These are phyloP conservation scores for Fomitopsis schrenkii DNA, from an alignment of 1,284 basidiomycete genomes.

Conservation along the genomic window DNA sequence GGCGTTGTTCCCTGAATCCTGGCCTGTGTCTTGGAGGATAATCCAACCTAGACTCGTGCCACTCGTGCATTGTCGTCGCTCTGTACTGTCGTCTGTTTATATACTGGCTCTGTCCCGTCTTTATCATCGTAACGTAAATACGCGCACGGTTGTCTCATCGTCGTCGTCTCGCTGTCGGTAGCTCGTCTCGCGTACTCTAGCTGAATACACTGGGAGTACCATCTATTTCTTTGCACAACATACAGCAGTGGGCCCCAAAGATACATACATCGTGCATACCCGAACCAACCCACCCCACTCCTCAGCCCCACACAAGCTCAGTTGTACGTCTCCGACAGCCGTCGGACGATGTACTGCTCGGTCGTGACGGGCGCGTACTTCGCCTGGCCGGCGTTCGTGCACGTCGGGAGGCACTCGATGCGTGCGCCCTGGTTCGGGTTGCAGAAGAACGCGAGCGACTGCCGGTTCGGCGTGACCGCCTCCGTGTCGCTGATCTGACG, in stretches of 20 bases:
- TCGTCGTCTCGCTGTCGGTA: background rate
- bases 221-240: background rate
- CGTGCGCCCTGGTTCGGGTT: constrained; percentile 73
- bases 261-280: background rate
- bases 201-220: background rate
- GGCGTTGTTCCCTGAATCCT: no score
- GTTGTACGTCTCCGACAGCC: constrained; percentile 57
- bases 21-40: background rate
- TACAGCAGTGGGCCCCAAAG: background rate
- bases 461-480: constrained; percentile 58
- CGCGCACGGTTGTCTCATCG: background rate
- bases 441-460: constrained; percentile 86
- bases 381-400: constrained; percentile 42
- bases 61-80: background rate
- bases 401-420: constrained; percentile 73
- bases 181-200: background rate
- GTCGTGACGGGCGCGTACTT: constrained; percentile 69
- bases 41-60: background rate
- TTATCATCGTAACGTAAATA: background rate
- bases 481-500: constrained; percentile 45
- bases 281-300: no score
- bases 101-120: background rate
- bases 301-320: constrained; percentile 4
- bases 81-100: background rate
- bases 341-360: constrained; percentile 74